A percentile compares a stretch with the other conserved stretches of the same genome.
phyloP scores from a whole-genome alignment of 2,329 filamentous ascomycete species.

The Pezicula carpinea region DNA sequence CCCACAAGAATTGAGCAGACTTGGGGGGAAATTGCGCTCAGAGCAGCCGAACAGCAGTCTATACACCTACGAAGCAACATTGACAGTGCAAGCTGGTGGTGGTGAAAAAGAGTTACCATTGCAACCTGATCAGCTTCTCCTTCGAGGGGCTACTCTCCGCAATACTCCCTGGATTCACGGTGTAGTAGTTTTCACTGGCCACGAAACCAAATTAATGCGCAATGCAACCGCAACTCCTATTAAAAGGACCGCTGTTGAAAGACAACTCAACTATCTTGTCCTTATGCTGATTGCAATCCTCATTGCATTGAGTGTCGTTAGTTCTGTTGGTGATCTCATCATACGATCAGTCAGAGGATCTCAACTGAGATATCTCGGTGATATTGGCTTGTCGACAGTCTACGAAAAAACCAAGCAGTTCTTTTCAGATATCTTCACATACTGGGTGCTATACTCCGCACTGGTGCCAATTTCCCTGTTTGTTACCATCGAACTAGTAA shows the following conservation, averaged over 20 bases:
- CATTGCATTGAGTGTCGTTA: constrained; percentile 78
- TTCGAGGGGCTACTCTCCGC: constrained; percentile 87
- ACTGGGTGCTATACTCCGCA: constrained; percentile 97
- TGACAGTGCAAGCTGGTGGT: constrained; percentile 85
- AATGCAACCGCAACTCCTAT: constrained; percentile 97
- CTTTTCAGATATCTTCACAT: constrained; percentile 91
- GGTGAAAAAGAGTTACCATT: constrained; percentile 90
- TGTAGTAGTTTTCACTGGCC: constrained; percentile 92
- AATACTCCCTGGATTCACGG: constrained; percentile 98
- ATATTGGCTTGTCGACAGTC: constrained; percentile 54
- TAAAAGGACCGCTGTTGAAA: constrained; percentile 94
- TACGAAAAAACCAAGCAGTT: constrained; percentile 67
- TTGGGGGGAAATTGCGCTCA: constrained; percentile 83
- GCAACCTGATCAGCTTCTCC: constrained; percentile 85
- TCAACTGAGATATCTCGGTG: constrained; percentile 68
- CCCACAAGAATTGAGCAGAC: constrained; percentile 74
- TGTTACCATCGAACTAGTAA: constrained; percentile 95
- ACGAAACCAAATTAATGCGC: constrained; percentile 98
- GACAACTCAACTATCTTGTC: constrained; percentile 89
- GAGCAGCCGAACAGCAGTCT: constrained; percentile 98
- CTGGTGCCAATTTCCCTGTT: constrained; percentile 96
- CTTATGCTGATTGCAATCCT: constrained; percentile 84
- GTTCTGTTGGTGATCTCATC: constrained; percentile 85
- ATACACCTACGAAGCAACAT: constrained; percentile 94
- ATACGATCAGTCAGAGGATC: constrained; percentile 59